Evolutionary conservation across 2,329 filamentous ascomycete species (phyloP).

Genomic region (Neurospora sp.): DNA sequence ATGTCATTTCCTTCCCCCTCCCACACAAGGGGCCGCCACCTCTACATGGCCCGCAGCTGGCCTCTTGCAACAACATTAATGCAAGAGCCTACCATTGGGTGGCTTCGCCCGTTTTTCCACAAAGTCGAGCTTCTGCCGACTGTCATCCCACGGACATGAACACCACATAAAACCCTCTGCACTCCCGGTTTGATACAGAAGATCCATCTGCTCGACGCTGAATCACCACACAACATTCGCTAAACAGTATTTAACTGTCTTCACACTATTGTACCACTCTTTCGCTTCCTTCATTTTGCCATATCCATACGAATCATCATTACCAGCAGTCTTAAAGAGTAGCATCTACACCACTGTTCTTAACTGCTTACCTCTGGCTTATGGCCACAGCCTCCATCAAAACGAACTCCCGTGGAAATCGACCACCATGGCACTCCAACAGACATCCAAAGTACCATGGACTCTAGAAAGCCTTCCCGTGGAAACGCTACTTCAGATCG

Average conservation of each 20-base stretch:
- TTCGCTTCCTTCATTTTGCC: background rate
- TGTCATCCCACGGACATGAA: background rate
- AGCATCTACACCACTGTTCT: background rate
- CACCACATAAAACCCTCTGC: background rate
- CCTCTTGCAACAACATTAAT: background rate
- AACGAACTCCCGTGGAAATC: background rate
- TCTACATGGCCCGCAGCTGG: background rate
- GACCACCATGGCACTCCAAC: background rate
- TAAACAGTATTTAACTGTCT: background rate
- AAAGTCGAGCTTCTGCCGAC: background rate
- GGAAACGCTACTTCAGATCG: constrained; percentile 3
- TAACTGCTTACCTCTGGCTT: background rate
- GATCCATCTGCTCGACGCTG: background rate
- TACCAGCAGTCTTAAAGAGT: background rate
- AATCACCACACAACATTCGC: background rate
- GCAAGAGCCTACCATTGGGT: background rate
- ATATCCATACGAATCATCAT: background rate
- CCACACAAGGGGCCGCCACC: background rate
- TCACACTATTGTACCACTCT: background rate
- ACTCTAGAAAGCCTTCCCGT: background rate
- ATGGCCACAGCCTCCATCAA: background rate
- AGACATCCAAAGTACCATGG: background rate
- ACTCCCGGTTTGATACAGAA: background rate
- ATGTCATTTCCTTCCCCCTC: background rate
- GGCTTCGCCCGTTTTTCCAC: background rate